Base-by-base conservation (phyloP, 2,329 filamentous ascomycete species). In the Penicillium sp. region DNA sequence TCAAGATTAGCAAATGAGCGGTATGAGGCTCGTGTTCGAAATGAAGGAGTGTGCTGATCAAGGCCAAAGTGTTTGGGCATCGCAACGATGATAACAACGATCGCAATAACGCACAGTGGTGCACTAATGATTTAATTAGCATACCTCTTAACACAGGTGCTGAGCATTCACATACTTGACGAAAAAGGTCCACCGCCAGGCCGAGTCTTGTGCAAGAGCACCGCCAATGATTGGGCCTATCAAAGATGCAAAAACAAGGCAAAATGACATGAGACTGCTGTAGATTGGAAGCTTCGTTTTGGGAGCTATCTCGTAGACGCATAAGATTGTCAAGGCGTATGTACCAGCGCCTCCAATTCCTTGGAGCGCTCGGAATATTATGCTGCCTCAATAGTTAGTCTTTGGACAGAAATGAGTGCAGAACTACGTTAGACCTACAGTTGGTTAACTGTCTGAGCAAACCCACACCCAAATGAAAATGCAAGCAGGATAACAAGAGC, bases 391-490 rank as follows among this genome's bases (percentile, higher is more conserved):
- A 19, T 38, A 25, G n/a, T 56, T 27, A 59, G 57, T 19, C 21
- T 53, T 11, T 4, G 29, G 38, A 38, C 27, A 29, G n/a, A 33
- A 16, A 39, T 16, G 33, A 13, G 38, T 3, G 4, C 16, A 21
- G 34, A 21, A 29, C 15, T 40, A 4, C 4, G 16, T 33, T 19
- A 11, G 27, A 43, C 48, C 60, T 62, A 68, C 67, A 73, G 63
- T 59, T 73, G 70, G 4, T 63, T 57, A 38, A 73, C 63, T 9
- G 68, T 68, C 31, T 70, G 68, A 5, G 64, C 60, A 10, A 64
- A 68, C 3, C 70, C 72, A 33, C 72, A 74, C 29, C 64, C 67
- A 31, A 64, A 65, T 1, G 72, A 72, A 48, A 73, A 74, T 5
- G 61, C 64, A 16, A 66, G 65, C 50, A 74, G 66, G 43, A 73